Evolutionary conservation across 106 monocot genomes (phyloP).

Genomic region (Dioscorea dumetorum): DNA sequence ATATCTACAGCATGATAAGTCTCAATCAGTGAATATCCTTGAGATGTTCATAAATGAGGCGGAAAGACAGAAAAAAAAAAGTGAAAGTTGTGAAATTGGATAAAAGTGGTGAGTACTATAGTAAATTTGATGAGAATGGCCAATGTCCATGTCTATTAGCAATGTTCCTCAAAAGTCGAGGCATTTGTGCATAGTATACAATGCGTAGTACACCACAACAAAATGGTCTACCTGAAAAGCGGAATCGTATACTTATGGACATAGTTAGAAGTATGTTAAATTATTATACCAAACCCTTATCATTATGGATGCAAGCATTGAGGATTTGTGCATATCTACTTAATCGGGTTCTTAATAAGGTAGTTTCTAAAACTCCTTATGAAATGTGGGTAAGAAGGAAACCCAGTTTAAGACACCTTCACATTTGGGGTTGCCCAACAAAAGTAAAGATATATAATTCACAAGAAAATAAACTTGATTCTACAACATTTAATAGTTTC

Average conservation of each 20-base stretch:
- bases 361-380: conserved; percentile 10
- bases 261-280: conserved; percentile 7
- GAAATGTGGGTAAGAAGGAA: conserved; percentile 4
- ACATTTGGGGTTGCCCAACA: not conserved
- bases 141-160: not conserved
- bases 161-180: not conserved
- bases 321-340: not conserved
- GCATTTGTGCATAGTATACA: not conserved
- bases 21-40: not conserved
- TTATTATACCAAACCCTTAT: not conserved
- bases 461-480: conserved; percentile 4
- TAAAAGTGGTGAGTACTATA: conserved; percentile 3
- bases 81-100: conserved; percentile 2
- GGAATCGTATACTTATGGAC: not conserved
- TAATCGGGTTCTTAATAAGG: conserved; percentile 8
- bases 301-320: conserved; percentile 1
- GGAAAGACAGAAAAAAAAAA: not conserved
- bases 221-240: not conserved
- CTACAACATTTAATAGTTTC: not conserved
- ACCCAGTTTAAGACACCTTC: conserved; percentile 2
- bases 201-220: conserved; percentile 3
- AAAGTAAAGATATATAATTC: conserved; percentile 4
- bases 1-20: not conserved
- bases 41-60: not conserved
- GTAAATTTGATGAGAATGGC: not conserved